These are phyloP conservation scores for Citrullus mucosospermus DNA, from an alignment of 306 rosid species.

Conservation along the genomic window DNA sequence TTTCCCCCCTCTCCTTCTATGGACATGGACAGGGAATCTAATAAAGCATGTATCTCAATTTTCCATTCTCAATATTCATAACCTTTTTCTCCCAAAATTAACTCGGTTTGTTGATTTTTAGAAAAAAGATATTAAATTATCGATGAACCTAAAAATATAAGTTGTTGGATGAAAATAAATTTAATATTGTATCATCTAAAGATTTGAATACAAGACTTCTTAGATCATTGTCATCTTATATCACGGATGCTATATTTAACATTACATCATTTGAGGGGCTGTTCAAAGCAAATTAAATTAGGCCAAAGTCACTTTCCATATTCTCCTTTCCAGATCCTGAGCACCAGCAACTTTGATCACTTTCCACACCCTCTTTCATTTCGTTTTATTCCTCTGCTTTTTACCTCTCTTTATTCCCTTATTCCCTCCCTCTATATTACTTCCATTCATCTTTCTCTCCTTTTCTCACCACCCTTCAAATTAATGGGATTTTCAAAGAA, in stretches of 20 bases:
- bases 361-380: conserved; percentile 27
- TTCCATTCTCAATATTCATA: too few species aligned
- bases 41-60: not conserved
- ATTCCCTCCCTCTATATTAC: conserved; percentile 18
- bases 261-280: too few species aligned
- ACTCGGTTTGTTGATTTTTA: too few species aligned
- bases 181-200: too few species aligned
- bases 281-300: not conserved
- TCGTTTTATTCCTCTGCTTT: conserved; percentile 23
- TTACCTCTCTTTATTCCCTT: conserved; percentile 21
- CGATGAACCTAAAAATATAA: too few species aligned
- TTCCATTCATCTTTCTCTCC: not conserved
- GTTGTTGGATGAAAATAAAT: too few species aligned
- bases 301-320: not conserved
- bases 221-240: too few species aligned
- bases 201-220: too few species aligned
- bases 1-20: conserved; percentile 24
- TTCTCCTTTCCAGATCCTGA: not conserved
- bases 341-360: conserved; percentile 11
- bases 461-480: not conserved
- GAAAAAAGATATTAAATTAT: too few species aligned
- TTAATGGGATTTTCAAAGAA: conserved; percentile 56
- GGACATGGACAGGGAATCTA: not conserved
- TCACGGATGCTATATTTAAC: too few species aligned
- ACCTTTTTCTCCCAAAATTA: too few species aligned